Conservation (phyloP, 495 filamentous ascomycete species). For the Venustampulla echinocandica region DNA sequence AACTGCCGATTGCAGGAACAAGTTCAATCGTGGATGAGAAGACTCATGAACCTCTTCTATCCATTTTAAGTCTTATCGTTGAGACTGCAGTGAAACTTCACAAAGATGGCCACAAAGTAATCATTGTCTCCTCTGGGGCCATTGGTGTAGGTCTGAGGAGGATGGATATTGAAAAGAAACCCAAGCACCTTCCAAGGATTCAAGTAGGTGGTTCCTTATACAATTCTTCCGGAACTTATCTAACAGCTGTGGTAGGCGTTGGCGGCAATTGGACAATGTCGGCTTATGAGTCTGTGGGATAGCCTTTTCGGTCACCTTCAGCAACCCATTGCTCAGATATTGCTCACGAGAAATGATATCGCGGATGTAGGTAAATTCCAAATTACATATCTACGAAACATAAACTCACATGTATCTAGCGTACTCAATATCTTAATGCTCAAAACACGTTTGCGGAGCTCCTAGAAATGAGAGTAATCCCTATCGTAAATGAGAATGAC, state of each 20-base stretch:
- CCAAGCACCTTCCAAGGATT: slow-evolving; percentile 76
- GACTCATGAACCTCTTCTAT: slow-evolving; percentile 93
- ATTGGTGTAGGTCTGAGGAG: slow-evolving; percentile 85
- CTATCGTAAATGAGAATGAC: slow-evolving; percentile 98
- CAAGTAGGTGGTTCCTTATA: slow-evolving; percentile 46
- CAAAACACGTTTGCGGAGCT: slow-evolving; percentile 88
- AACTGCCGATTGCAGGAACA: slow-evolving; percentile 60
- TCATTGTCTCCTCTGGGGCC: slow-evolving; percentile 93
- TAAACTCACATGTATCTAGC: slow-evolving; percentile 33
- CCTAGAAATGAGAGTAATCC: slow-evolving; percentile 91
- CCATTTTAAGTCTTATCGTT: slow-evolving; percentile 80
- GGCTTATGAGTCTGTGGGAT: slow-evolving; percentile 94
- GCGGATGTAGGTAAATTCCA: slow-evolving; percentile 69
- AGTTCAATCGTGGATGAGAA: slow-evolving; percentile 97
- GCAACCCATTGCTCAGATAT: slow-evolving; percentile 87
- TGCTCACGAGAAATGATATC: slow-evolving; percentile 95
- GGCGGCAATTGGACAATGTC: slow-evolving; percentile 92
- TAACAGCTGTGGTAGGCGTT: slow-evolving; percentile 52
- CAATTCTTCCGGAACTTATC: background rate
- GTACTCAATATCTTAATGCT: slow-evolving; percentile 91
- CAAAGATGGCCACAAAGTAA: slow-evolving; percentile 86
- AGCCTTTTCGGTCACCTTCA: slow-evolving; percentile 76
- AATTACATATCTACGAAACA: background rate
- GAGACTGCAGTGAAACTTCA: slow-evolving; percentile 80
- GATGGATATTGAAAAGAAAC: slow-evolving; percentile 83